These are phyloP conservation scores for Fragilaria radians DNA, from an alignment of 108 stramenopile genomes.

Conservation along the genomic window DNA sequence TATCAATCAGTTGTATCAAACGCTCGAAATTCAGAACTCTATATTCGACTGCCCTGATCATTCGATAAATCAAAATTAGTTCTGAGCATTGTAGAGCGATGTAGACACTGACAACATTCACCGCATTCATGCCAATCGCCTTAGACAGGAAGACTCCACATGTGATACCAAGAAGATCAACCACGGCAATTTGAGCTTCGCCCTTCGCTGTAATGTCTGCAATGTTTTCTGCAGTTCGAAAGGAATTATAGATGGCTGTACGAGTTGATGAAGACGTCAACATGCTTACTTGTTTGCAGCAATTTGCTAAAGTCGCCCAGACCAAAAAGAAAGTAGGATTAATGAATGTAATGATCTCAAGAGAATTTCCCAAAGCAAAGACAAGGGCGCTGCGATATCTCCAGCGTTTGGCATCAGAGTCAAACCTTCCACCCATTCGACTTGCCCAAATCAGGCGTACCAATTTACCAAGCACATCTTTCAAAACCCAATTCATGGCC, in stretches of 20 bases:
- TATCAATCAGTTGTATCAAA: conserved; percentile 36
- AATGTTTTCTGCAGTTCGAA: conserved; percentile 83
- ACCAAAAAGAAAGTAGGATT: conserved; percentile 76
- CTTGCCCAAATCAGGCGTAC: conserved; percentile 90
- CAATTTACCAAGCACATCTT: conserved; percentile 90
- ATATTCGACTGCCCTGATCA: conserved; percentile 80
- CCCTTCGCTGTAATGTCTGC: conserved; percentile 96
- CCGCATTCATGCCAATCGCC: conserved; percentile 44
- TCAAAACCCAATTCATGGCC: conserved; percentile 91
- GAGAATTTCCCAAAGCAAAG: conserved; percentile 80
- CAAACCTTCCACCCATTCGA: conserved; percentile 91
- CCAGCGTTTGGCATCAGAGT: conserved; percentile 93
- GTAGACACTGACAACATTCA: conserved; percentile 56
- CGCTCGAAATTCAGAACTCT: conserved; percentile 84
- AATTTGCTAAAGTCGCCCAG: conserved; percentile 84
- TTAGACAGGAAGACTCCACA: conserved; percentile 72
- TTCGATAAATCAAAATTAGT: conserved; percentile 82
- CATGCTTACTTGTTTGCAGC: conserved; percentile 89
- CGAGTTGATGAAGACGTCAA: conserved; percentile 85
- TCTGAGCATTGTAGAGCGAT: conserved; percentile 66
- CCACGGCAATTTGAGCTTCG: conserved; percentile 93
- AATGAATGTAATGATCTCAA: conserved; percentile 86
- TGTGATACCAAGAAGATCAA: conserved; percentile 83
- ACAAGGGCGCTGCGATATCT: conserved; percentile 73
- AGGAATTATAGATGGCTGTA: conserved; percentile 86